These are phyloP conservation scores for Suhomyces guaymorum DNA, from an alignment of 1,139 yeast genomes.

Conservation along the genomic window DNA sequence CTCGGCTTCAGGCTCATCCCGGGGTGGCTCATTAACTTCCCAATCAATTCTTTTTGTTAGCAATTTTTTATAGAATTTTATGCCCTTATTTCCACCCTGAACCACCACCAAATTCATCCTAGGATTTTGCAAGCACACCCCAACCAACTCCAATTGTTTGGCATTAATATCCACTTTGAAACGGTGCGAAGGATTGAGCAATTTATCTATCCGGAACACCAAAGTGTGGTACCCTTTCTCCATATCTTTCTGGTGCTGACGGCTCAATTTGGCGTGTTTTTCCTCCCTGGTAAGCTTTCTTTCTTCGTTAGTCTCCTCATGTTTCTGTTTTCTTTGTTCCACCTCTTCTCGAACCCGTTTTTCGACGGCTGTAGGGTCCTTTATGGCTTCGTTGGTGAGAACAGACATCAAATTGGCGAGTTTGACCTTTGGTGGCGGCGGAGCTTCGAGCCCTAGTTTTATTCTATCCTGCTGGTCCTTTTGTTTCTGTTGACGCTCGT, in stretches of 20 bases:
- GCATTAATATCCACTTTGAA: slow-evolving; percentile 82
- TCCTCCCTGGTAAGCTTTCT: slow-evolving; percentile 65
- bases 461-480: slow-evolving; percentile 79
- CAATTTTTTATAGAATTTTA: slow-evolving; percentile 63
- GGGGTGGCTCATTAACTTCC: slow-evolving; percentile 49
- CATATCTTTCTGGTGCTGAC: slow-evolving; percentile 47
- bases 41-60: slow-evolving; percentile 67
- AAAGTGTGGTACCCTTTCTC: slow-evolving; percentile 53
- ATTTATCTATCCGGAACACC: slow-evolving; percentile 57
- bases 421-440: slow-evolving; percentile 89
- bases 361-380: slow-evolving; percentile 89
- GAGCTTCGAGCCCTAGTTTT: slow-evolving; percentile 77
- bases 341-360: slow-evolving; percentile 68
- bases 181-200: slow-evolving; percentile 65
- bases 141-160: slow-evolving; percentile 64
- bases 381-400: slow-evolving; percentile 80
- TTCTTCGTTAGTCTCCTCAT: slow-evolving; percentile 59
- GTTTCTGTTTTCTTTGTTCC: slow-evolving; percentile 59
- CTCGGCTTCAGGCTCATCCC: slow-evolving; percentile 15
- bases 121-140: slow-evolving; percentile 48
- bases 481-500: slow-evolving; percentile 61
- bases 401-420: slow-evolving; percentile 83
- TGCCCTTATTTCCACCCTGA: slow-evolving; percentile 68
- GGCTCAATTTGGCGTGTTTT: slow-evolving; percentile 48
- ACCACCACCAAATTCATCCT: slow-evolving; percentile 63